Base-by-base conservation (phyloP, 345 rosid genomes). In the Salix koriyanagi region DNA sequence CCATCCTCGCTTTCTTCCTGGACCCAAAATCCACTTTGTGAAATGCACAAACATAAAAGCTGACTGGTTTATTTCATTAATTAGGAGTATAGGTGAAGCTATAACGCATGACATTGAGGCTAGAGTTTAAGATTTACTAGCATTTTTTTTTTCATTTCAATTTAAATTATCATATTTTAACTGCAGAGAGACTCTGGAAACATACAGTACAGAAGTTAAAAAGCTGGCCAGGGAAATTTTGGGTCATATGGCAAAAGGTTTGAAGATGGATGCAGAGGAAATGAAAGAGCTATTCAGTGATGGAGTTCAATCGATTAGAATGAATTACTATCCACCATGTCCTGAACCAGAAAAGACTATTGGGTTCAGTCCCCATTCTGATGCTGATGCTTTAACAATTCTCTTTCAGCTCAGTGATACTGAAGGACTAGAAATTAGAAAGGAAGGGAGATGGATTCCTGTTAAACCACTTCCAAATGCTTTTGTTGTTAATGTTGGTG, bases 321-420 rank as follows among this genome's bases (percentile, higher is more conserved):
- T 88, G 83, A 88, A 86, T 71, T 86, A 84, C 80, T 88, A 88
- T 67, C 91, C 88, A 16, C 85, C 86, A 42, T 86, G 91, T 61
- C 91, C 91, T 18, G 74, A 84, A 75, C 87, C 89, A 25, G 81
- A 84, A 39, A 78, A 68, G 77, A 76, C 87, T 16, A 76, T 88
- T 23, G 91, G 89, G 10, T 81, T 86, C 64, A 76, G 80, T 65
- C 84, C 88, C 48, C 89, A 86, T 79, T 83, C 85, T 72, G 81
- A 78, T 72, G 81, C 81, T 52, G 81, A 52, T 54, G 81, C 81
- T 54, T 42, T 78, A 67, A 78, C 81, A 7, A 78, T 78, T 54
- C 39, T 78, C 41, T 67, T 67, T 67, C 81, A 78, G 54, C 72
- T 78, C 19, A 30, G 73, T 54, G 73, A 78, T 28, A 78, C 69